A percentile compares a stretch with the other conserved stretches of the same genome.
These are phyloP conservation scores for Camillea tinctor DNA, from an alignment of 2,329 filamentous ascomycete species.

Conservation along the genomic window DNA sequence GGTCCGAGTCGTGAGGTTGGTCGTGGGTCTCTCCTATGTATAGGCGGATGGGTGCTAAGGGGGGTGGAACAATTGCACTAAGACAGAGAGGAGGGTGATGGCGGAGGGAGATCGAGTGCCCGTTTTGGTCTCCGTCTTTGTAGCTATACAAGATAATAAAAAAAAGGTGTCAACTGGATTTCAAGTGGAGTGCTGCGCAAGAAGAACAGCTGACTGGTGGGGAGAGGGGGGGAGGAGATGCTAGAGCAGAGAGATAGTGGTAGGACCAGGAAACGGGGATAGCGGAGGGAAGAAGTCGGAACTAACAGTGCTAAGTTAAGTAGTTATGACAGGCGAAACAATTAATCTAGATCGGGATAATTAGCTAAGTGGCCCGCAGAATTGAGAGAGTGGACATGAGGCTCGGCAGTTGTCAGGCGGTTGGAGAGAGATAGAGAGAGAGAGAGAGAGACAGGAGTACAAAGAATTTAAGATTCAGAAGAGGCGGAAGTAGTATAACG, in stretches of 20 bases:
- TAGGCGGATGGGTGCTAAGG: slow-evolving; percentile 41
- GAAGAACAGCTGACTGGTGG: slow-evolving; percentile 3
- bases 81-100: slow-evolving; percentile 46
- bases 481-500: slow-evolving; percentile 8
- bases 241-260: slow-evolving; percentile 4
- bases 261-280: slow-evolving; percentile 20
- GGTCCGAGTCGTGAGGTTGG: slow-evolving; percentile 20
- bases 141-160: slow-evolving; percentile 34
- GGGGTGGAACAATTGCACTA: slow-evolving; percentile 53
- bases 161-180: background rate
- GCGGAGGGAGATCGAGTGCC: slow-evolving; percentile 44
- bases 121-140: slow-evolving; percentile 52
- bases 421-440: slow-evolving; percentile 10
- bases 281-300: slow-evolving; percentile 23
- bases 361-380: slow-evolving; percentile 17
- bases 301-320: slow-evolving; percentile 20
- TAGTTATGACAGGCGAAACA: slow-evolving; percentile 23
- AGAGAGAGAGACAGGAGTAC: slow-evolving; percentile 8
- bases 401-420: slow-evolving; percentile 19
- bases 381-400: slow-evolving; percentile 17
- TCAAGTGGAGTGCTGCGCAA: slow-evolving; percentile 18
- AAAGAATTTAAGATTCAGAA: slow-evolving; percentile 9
- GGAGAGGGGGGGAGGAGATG: too few relatives aligned
- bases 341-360: slow-evolving; percentile 25
- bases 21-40: slow-evolving; percentile 10